Base-by-base conservation (phyloP, 805 yeast genomes). In the Saccharomyces mikatae region DNA sequence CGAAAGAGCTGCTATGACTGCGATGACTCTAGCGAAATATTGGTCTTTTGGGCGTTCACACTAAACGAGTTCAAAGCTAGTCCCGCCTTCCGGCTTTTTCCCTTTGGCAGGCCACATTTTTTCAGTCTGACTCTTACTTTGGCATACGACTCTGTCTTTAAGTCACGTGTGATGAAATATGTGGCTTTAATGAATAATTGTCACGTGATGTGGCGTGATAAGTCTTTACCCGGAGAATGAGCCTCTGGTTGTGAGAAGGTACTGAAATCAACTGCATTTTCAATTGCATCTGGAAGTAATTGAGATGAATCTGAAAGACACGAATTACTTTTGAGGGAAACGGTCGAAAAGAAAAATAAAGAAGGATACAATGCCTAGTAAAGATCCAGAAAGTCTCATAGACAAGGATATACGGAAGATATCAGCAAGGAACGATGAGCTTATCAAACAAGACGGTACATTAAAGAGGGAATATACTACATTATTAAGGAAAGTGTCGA, bases 401-500 rank as follows among this genome's bases (percentile, higher is more conserved):
- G 54, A 53, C 8, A 58, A 46, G 49, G 62, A 60, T 14, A 53
- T 46, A 9, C 41, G 49, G 2, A 60, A 58, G 46, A 24, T 61
- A 11, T 27, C 57, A 10, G 60, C 68, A 9, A 61, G 69, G 49
- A 62, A 65, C 41, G 73, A 69, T 29, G 72, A 69, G 52, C 54
- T 68, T 49, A 32, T 55, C 1, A 68, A 67, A 54, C 73, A 69
- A 47, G 66, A 67, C 29, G 50, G 56, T 4, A 62, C 67, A 24
- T 55, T 69, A 36, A 61, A 56, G 53, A 66, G 64, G 47, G 71
- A 67, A 46, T 67, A 68, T 36, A 67, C 71, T 1, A 67, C 71
- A 0, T 49, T 69, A 31, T 56, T 67, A 32, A 60, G 73, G 44
- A 69, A 69, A 53, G 54, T 63, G 13, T 62, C 67, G 4, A 65